Evolutionary conservation across 352 stramenopile species (phyloP), one percentile per base, ranked within the genome.

Genomic region (Globisporangium perplexum): DNA sequence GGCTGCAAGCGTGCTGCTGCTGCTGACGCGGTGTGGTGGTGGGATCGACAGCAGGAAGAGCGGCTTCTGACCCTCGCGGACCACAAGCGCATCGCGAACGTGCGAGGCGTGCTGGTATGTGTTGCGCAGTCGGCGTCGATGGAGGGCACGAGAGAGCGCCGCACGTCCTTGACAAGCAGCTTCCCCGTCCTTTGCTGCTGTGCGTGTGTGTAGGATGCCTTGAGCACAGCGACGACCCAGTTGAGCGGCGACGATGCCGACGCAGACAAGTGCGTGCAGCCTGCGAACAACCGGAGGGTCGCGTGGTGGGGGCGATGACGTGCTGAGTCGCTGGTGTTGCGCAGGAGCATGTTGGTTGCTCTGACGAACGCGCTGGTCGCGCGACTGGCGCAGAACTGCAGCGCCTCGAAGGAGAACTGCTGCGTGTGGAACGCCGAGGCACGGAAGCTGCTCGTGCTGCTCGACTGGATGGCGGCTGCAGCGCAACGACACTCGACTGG

Each of bases 51-150:
- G 23, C 38, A 43, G 24, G 38, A 28, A 45, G 57, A 63, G 22
- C 66, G 62, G 46, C 57, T 76, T 14, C 39, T 82, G 50, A 66
- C 62, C 7, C 55, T 82, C 47, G 56, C 60, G 38, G 81, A 91
- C 52, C 77, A 91, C 65, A 84, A 82, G 46, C 62, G 60, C 14
- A 82, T 91, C 62, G 69, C 74, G 39, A 72, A 71, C 54, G 24
- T 88, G 17, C 67, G 79, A 50, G 57, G 42, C 7, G 66, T 77
- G 46, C 66, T 82, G 58, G 60, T 62, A 42, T 15, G 47, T 39
- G 33, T 18, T 39, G 33, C 33, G 33, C 0, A 1, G 12, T 18
- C 12, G 14, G 33, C 14, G 33, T 11, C 26, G 8, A 18, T 6
- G 33, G 14, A 39, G 33, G 15, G 4, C 14, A 18, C 14, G 12